Evolutionary conservation across 495 filamentous ascomycete genomes (phyloP), one percentile per base, ranked within the genome.

Genomic region (Echria macrotheca): DNA sequence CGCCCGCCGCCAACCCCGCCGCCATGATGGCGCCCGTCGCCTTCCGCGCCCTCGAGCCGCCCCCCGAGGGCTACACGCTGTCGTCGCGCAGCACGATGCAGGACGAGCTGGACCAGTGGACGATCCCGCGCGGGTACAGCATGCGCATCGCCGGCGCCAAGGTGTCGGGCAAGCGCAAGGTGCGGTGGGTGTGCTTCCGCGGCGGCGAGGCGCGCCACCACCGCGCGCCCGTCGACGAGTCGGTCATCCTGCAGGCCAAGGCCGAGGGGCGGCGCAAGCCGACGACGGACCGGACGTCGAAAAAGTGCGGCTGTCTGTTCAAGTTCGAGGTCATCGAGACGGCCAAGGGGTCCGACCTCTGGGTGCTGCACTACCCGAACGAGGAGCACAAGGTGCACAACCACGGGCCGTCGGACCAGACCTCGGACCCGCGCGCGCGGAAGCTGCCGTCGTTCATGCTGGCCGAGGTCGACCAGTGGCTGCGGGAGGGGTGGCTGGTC

Each of bases 91-190:
- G 50, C 18, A 49, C 45, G 21, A 67, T 67, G 64, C 64, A 67
- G 39, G 64, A 65, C 9, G 61, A 65, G 49, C 64, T 67, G 4
- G 64, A 67, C 54, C 35, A 39, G 26, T 67, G 56, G 56, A 67
- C 64, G 18, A 52, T 67, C 14, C 64, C 64, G 11, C 60, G 64
- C 12, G 64, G 64, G 36, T 67, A 67, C 55, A 65, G 62, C 60
- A 67, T 67, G 64, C 64, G 64, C 50, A 67, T 67, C 49, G 63
- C 63, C 45, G 64, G 64, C 33, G 63, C 64, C 29, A 65, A 65
- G 40, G 60, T 65, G 10, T 59, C 60, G 19, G 64, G 64, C 50
- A 59, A 63, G 37, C 58, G 54, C 31, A 67, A 67, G 33, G 63
- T 67, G 47, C 64, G 64, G 14, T 65, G 63, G 60, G 62, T 67